Conservation (phyloP, 306 rosid species). For the Medicago arabica region DNA sequence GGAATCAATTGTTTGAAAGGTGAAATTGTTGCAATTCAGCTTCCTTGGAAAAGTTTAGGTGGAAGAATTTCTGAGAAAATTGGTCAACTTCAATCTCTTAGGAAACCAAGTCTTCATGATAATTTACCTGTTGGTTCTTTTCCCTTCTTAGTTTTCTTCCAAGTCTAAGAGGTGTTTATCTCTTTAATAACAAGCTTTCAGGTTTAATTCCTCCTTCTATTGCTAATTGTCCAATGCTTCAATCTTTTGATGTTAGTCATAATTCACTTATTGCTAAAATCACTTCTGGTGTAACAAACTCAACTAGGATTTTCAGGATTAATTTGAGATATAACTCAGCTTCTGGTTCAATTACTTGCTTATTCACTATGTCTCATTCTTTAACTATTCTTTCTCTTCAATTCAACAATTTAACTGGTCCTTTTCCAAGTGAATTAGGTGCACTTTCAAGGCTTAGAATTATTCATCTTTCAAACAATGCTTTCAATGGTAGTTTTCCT, state of each 20-base stretch:
- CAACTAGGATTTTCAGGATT: too few species aligned
- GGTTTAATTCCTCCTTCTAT: too few species aligned
- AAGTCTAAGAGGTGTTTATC: too few species aligned
- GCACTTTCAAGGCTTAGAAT: slow-evolving; percentile 59
- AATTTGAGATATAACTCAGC: neutral
- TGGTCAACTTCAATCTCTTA: slow-evolving; percentile 74
- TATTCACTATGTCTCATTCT: slow-evolving; percentile 58
- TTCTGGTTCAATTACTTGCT: slow-evolving; percentile 73
- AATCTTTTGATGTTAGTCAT: too few species aligned
- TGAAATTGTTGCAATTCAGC: slow-evolving; percentile 85
- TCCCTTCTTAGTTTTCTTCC: too few species aligned
- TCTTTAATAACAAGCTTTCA: too few species aligned
- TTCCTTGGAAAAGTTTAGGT: slow-evolving; percentile 89
- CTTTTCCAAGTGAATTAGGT: too few species aligned
- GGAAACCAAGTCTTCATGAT: slow-evolving; percentile 84
- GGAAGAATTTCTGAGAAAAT: slow-evolving; percentile 80
- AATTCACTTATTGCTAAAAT: too few species aligned
- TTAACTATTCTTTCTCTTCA: slow-evolving; percentile 67
- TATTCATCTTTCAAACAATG: slow-evolving; percentile 82
- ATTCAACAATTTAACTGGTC: too few species aligned
- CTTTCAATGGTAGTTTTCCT: slow-evolving; percentile 76
- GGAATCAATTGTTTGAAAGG: too few species aligned
- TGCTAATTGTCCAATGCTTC: too few species aligned
- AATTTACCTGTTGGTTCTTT: slow-evolving; percentile 31
- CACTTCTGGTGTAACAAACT: too few species aligned